phyloP scores from a whole-genome alignment of 371 early-diverging fungal genomes.

The Lichtheimia hyalospora region DNA sequence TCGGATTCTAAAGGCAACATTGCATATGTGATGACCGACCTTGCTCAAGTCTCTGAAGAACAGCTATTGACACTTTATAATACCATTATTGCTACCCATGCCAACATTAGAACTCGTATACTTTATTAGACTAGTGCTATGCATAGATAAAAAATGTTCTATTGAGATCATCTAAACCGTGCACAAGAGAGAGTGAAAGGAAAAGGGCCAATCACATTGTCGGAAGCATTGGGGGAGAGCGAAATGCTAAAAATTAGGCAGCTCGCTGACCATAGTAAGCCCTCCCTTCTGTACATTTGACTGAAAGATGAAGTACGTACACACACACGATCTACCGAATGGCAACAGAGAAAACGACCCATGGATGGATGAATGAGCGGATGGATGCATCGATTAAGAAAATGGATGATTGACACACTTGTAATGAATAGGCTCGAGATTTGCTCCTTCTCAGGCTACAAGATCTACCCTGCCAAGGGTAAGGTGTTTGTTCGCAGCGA shows the following conservation, averaged over 20 bases:
- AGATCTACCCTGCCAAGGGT: slow-evolving; percentile 98
- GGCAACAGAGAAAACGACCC: not conserved
- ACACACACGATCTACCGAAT: not conserved
- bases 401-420: slow-evolving; percentile 2
- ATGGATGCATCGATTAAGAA: slow-evolving; percentile 10
- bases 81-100: slow-evolving; percentile 63
- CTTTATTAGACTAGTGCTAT: slow-evolving; percentile 53
- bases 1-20: slow-evolving; percentile 91
- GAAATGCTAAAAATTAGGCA: not conserved
- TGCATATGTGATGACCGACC: slow-evolving; percentile 95
- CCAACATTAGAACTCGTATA: slow-evolving; percentile 80
- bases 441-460: slow-evolving; percentile 96
- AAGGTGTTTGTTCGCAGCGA: slow-evolving; percentile 90
- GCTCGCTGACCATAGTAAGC: not conserved
- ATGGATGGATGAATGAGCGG: slow-evolving; percentile 8
- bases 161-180: no score
- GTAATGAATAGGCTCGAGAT: slow-evolving; percentile 71
- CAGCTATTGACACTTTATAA: slow-evolving; percentile 74
- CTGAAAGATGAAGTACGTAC: slow-evolving; percentile 4
- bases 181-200: no score
- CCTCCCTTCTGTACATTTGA: slow-evolving; percentile 3
- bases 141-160: no score
- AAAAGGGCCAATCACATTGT: not conserved
- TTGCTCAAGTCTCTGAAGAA: slow-evolving; percentile 69
- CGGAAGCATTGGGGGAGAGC: not conserved